A percentile compares a stretch with the other conserved stretches of the same genome.
Conservation (phyloP, 225 moss, liverwort and hornwort genomes). For the Takakia lepidozioides region DNA sequence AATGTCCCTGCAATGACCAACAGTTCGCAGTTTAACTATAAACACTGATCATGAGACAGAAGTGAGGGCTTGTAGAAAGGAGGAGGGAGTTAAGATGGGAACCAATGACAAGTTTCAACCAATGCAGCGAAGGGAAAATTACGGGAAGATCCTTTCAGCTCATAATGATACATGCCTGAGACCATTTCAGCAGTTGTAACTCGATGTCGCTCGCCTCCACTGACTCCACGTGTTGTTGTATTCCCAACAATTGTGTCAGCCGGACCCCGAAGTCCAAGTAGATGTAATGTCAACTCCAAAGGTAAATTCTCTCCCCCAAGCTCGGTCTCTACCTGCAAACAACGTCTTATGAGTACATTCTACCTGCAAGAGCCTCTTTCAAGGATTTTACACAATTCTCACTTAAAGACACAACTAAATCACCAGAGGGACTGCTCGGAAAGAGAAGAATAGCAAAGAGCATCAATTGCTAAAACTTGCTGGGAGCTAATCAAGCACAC, state of each 20-base stretch:
- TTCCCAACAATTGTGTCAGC: constrained; percentile 57
- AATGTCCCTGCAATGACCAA: constrained; percentile 45
- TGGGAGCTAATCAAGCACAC: background rate
- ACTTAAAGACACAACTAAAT: no score
- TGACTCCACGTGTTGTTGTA: constrained; percentile 53
- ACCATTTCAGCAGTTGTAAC: constrained; percentile 90
- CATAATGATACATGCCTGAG: constrained; percentile 26
- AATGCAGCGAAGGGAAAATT: no score
- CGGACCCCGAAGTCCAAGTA: constrained; percentile 67
- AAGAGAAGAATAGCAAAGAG: background rate
- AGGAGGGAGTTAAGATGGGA: no score
- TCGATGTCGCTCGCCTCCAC: constrained; percentile 85
- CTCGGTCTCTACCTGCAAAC: constrained; percentile 46
- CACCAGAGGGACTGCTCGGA: no score
- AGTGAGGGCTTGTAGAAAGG: background rate
- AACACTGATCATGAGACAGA: background rate
- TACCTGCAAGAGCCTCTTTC: no score
- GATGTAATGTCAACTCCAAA: constrained; percentile 62
- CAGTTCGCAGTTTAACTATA: background rate
- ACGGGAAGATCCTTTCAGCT: no score
- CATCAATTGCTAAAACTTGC: background rate
- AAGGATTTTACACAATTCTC: background rate
- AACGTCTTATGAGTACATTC: no score
- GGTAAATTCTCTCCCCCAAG: constrained; percentile 59
- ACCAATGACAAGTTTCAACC: no score